These are phyloP conservation scores for Laetiporus sulphureus DNA, from an alignment of 1,284 basidiomycete genomes.

Conservation along the genomic window DNA sequence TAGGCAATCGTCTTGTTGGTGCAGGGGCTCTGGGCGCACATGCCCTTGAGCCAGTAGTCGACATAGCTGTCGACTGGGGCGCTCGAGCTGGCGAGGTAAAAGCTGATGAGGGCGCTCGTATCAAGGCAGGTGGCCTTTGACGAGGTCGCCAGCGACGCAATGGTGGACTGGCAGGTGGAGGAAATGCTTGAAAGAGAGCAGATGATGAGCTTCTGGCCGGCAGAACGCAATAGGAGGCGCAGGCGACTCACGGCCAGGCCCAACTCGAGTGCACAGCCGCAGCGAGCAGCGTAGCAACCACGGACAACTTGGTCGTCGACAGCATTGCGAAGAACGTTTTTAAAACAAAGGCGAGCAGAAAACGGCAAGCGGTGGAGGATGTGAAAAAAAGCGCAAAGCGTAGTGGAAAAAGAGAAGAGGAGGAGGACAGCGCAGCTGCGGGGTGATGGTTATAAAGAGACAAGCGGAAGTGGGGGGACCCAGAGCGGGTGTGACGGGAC, in stretches of 20 bases:
- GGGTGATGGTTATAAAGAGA: slow-evolving; percentile 3
- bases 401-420: not conserved
- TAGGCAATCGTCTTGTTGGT: slow-evolving; percentile 44
- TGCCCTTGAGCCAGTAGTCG: slow-evolving; percentile 48
- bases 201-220: no score
- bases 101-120: slow-evolving; percentile 35
- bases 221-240: no score
- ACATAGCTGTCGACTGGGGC: slow-evolving; percentile 45
- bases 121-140: slow-evolving; percentile 48
- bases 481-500: no score
- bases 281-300: slow-evolving; percentile 5
- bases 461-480: no score
- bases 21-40: slow-evolving; percentile 52
- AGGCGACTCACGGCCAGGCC: slow-evolving; percentile 12
- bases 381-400: not conserved
- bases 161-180: slow-evolving; percentile 28
- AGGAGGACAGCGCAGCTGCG: slow-evolving; percentile 2
- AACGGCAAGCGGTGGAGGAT: not conserved
- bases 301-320: slow-evolving; percentile 1
- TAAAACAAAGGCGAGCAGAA: not conserved
- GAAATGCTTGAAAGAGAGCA: slow-evolving; percentile 30
- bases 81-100: slow-evolving; percentile 31
- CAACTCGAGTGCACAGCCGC: slow-evolving; percentile 3
- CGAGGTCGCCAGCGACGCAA: slow-evolving; percentile 34
- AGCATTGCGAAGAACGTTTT: slow-evolving; percentile 6